phyloP scores from a whole-genome alignment of 1,139 yeast genomes.

The Nakaseomyces nivariensis region DNA sequence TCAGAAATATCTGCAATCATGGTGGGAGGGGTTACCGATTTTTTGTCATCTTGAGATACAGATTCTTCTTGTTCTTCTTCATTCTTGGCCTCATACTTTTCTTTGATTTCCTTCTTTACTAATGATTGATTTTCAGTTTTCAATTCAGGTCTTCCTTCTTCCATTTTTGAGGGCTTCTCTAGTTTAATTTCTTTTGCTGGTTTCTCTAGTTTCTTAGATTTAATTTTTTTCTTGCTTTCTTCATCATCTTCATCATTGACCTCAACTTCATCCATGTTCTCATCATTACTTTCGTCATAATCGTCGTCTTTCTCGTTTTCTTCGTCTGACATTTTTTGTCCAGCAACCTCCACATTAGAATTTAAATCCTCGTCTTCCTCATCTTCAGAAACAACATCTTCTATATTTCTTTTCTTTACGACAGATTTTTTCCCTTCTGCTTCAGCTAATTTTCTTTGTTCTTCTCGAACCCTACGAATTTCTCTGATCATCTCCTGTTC shows the following conservation, averaged over 20 bases:
- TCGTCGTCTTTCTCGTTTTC: no score
- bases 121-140: neutral
- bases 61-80: conserved; percentile 13
- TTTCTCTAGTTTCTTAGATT: neutral
- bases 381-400: conserved; percentile 23
- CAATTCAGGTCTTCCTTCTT: no score
- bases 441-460: conserved; percentile 2
- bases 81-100: conserved; percentile 5
- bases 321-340: no score
- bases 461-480: neutral
- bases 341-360: conserved; percentile 2
- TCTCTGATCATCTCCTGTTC: neutral
- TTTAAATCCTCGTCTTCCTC: conserved; percentile 8
- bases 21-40: conserved; percentile 35
- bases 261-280: conserved; percentile 5
- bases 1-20: conserved; percentile 38
- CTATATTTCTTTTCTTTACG: conserved; percentile 8
- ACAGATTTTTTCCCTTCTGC: conserved; percentile 20
- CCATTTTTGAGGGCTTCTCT: neutral
- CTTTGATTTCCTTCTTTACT: neutral
- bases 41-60: conserved; percentile 21
- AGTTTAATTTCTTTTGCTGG: neutral
- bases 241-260: neutral
- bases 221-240: conserved; percentile 6
- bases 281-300: no score